Evolutionary conservation across 2,329 filamentous ascomycete species (phyloP), one percentile per base, ranked within the genome.

Genomic region (Tolypocladium nubicola): DNA sequence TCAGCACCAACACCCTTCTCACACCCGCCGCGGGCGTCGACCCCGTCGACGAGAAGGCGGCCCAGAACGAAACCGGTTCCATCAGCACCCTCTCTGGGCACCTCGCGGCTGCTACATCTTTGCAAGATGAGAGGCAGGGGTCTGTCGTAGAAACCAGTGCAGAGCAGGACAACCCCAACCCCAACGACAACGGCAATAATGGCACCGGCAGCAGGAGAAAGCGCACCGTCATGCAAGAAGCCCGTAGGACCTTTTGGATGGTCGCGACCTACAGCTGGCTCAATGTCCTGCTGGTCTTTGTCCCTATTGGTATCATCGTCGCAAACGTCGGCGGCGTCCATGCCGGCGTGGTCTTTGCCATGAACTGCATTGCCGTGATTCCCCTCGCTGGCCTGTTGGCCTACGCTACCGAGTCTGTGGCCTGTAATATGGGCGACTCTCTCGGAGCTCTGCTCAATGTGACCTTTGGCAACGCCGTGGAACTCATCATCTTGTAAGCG

Each of bases 381-480:
- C 88, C 88, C 33, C 76, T 91, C 60, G 88, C 88, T 54, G 87
- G 85, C 57, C 72, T 91, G 56, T 76, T 91, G 63, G 84, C 83
- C 64, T 84, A 85, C 71, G 87, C 88, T 40, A 91, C 88, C 19
- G 88, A 91, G 72, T 87, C 83, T 58, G 87, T 90, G 58, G 87
- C 88, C 53, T 80, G 79, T 62, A 83, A 84, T 63, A 79, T 91
- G 72, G 88, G 87, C 55, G 87, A 90, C 67, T 86, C 86, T 4
- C 75, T 89, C 52, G 87, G 87, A 57, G 87, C 87, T 39, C 71
- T 90, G 64, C 79, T 90, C 68, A 90, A 90, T 65, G 84, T 90
- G 59, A 89, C 87, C 10, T 89, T 90, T 74, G 87, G 88, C 63
- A 90, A 91, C 69, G 86, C 87, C 26, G 88, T 90, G 30, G 88